Conservation (phyloP, 257 asterid species). For the Przewalskia tangutica region DNA sequence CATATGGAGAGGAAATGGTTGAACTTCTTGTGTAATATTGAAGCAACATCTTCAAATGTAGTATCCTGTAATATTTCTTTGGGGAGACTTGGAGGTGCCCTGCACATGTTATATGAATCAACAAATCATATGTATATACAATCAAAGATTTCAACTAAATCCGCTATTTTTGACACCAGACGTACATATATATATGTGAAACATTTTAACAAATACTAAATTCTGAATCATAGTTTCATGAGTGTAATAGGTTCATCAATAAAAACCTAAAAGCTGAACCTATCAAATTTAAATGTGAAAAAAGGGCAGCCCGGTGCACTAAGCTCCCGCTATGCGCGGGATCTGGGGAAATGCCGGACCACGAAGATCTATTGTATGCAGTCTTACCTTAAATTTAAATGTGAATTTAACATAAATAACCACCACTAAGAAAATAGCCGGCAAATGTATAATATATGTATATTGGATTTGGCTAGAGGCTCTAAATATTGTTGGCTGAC, state of each 20-base stretch:
- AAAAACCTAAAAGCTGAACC: not conserved
- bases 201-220: no score
- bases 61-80: conserved; percentile 22
- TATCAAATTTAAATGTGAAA: not conserved
- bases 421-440: no score
- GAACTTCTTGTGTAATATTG: conserved; percentile 22
- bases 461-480: no score
- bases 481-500: no score
- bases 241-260: not conserved
- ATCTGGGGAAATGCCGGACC: no score
- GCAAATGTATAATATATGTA: no score
- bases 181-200: no score
- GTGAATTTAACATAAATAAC: no score
- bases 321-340: no score
- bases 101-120: conserved; percentile 6
- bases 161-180: no score
- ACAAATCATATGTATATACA: not conserved
- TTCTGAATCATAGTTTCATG: not conserved
- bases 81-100: conserved; percentile 45
- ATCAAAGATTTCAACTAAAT: not conserved
- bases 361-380: no score
- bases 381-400: not conserved
- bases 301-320: no score
- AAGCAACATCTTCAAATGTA: conserved; percentile 19
- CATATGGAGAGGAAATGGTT: conserved; percentile 19